Conservation (phyloP, 306 rosid genomes). For the Cicer chorassanicum region DNA sequence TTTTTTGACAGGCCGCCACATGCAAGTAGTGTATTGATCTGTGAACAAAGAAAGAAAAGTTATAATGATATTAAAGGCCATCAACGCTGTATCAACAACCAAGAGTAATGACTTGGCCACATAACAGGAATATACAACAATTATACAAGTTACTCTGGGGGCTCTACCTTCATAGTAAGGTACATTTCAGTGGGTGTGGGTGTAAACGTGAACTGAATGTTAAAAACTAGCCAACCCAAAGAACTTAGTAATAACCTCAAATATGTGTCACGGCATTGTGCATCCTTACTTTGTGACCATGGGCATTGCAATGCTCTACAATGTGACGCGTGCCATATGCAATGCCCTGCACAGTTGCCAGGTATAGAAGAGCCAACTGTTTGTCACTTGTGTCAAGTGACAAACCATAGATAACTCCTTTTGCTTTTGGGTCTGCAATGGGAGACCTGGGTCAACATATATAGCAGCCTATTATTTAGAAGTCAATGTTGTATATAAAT, state of each 20-base stretch:
- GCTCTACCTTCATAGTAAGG: slow-evolving; percentile 31
- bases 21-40: slow-evolving; percentile 91
- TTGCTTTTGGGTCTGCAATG: slow-evolving; percentile 89
- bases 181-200: slow-evolving; percentile 9
- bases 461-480: slow-evolving; percentile 45
- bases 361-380: slow-evolving; percentile 81
- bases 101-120: slow-evolving; percentile 12
- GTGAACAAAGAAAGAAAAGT: slow-evolving; percentile 47
- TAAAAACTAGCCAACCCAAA: slow-evolving; percentile 34
- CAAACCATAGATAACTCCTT: slow-evolving; percentile 87
- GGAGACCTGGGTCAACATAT: slow-evolving; percentile 76
- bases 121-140: slow-evolving; percentile 26
- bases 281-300: slow-evolving; percentile 90
- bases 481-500: slow-evolving; percentile 36
- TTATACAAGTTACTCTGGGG: neutral
- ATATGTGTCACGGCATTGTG: slow-evolving; percentile 27
- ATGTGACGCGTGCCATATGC: slow-evolving; percentile 97
- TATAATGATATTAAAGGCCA: slow-evolving; percentile 15
- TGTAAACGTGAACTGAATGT: slow-evolving; percentile 20
- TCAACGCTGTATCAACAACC: slow-evolving; percentile 34
- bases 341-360: slow-evolving; percentile 88
- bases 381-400: slow-evolving; percentile 87
- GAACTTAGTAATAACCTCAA: slow-evolving; percentile 39
- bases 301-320: slow-evolving; percentile 91
- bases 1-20: slow-evolving; percentile 97